Evolutionary conservation across 345 rosid species (phyloP).

Genomic region (Eutrema japonicum): DNA sequence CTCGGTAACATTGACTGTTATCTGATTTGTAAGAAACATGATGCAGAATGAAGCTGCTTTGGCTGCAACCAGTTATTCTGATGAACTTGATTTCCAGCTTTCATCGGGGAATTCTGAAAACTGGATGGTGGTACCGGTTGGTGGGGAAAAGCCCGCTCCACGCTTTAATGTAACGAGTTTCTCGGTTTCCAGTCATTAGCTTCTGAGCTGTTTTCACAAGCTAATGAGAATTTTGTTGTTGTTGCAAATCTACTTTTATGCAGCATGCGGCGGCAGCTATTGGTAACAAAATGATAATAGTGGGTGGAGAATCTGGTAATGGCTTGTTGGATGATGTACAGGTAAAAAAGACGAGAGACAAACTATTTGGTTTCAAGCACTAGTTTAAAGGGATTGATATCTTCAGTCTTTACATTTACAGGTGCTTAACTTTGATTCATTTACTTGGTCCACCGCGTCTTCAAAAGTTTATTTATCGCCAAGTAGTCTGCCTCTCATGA

Average conservation of each 20-base stretch:
- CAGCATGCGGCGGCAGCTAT: slow-evolving; percentile 91
- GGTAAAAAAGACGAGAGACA: slow-evolving; percentile 48
- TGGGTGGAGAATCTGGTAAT: slow-evolving; percentile 89
- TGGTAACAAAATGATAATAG: slow-evolving; percentile 94
- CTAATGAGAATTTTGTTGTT: background rate
- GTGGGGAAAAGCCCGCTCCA: slow-evolving; percentile 81
- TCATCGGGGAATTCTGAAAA: slow-evolving; percentile 65
- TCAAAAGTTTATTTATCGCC: slow-evolving; percentile 94
- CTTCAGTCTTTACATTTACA: slow-evolving; percentile 31
- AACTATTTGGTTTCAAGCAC: background rate
- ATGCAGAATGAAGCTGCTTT: slow-evolving; percentile 58
- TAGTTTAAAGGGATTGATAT: slow-evolving; percentile 8
- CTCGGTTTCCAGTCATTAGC: slow-evolving; percentile 1
- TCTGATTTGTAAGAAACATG: slow-evolving; percentile 27
- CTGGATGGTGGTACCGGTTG: slow-evolving; percentile 80
- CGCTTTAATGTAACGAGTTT: slow-evolving; percentile 69
- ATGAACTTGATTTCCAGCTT: slow-evolving; percentile 58
- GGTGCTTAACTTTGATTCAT: slow-evolving; percentile 85
- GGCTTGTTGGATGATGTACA: slow-evolving; percentile 93
- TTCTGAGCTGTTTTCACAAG: slow-evolving; percentile 14
- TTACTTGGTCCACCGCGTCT: slow-evolving; percentile 79
- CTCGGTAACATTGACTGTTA: background rate
- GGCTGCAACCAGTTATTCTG: slow-evolving; percentile 53
- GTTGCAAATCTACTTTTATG: slow-evolving; percentile 22
- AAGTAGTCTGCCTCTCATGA: slow-evolving; percentile 88